Evolutionary conservation across 768 basidiomycete species (phyloP).

Genomic region (Xanthoconium purpureum): DNA sequence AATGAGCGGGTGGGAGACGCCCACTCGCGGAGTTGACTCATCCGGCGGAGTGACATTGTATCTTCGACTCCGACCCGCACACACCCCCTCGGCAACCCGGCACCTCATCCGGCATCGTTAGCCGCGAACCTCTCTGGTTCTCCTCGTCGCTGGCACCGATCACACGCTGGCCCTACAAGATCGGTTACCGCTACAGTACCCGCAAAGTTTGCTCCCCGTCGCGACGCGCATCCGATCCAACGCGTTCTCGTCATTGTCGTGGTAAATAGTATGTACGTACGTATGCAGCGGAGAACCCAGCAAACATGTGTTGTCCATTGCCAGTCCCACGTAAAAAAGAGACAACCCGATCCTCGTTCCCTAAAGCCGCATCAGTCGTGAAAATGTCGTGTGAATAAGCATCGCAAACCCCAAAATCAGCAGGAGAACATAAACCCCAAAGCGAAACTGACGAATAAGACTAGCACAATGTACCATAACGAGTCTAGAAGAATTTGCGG

Average conservation of each 20-base stretch:
- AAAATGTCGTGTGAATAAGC: conserved; percentile 13
- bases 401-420: conserved; percentile 17
- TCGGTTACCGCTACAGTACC: not conserved
- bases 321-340: conserved; percentile 18
- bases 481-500: conserved; percentile 39
- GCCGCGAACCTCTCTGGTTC: conserved; percentile 32
- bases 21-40: conserved; percentile 31
- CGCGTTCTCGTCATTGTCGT: not conserved
- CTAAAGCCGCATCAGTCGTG: conserved; percentile 6
- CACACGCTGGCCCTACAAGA: not conserved
- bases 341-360: not conserved
- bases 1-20: conserved; percentile 31
- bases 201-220: not conserved
- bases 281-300: conserved; percentile 5
- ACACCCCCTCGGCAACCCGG: conserved; percentile 19
- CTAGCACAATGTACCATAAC: conserved; percentile 18
- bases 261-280: conserved; percentile 15
- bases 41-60: conserved; percentile 27
- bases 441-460: conserved; percentile 24
- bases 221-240: not conserved
- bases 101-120: conserved; percentile 18
- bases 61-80: conserved; percentile 29
- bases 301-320: conserved; percentile 15
- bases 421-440: conserved; percentile 24
- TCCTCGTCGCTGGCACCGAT: not conserved